These are phyloP conservation scores for Chondrus crispus DNA, from an alignment of 23 red algal genomes.

Conservation along the genomic window DNA sequence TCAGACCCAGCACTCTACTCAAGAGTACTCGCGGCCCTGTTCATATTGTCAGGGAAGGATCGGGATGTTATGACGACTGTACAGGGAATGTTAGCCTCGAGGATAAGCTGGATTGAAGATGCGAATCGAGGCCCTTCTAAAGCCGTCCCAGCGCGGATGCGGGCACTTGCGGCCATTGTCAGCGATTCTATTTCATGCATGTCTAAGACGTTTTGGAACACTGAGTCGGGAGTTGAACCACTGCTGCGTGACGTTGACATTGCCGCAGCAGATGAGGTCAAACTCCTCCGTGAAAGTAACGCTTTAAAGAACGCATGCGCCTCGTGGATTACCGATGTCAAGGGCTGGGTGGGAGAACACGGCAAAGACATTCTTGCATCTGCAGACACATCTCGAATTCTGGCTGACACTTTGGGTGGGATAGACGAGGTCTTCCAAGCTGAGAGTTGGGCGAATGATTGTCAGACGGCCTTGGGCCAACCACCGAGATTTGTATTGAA, in stretches of 20 bases:
- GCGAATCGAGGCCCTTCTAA: neutral
- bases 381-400: slow-evolving; percentile 32
- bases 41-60: slow-evolving; percentile 39
- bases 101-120: slow-evolving; percentile 36
- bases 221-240: neutral
- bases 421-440: slow-evolving; percentile 34
- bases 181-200: slow-evolving; percentile 40
- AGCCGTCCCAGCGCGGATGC: slow-evolving; percentile 13
- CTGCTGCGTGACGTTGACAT: slow-evolving; percentile 1
- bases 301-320: neutral
- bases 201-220: slow-evolving; percentile 17
- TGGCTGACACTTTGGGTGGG: slow-evolving; percentile 42
- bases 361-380: slow-evolving; percentile 25
- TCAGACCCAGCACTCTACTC: neutral
- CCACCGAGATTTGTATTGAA: slow-evolving; percentile 42
- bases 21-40: slow-evolving; percentile 9
- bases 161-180: slow-evolving; percentile 37
- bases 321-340: slow-evolving; percentile 27
- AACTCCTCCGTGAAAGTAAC: neutral
- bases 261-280: slow-evolving; percentile 14
- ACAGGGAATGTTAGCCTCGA: slow-evolving; percentile 37
- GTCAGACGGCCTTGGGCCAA: slow-evolving; percentile 8
- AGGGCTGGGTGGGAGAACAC: slow-evolving; percentile 26
- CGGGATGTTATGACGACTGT: slow-evolving; percentile 30
- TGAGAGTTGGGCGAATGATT: slow-evolving; percentile 38